Percentiles rank a stretch among this genome's conserved stretches.
phyloP scores from a whole-genome alignment of 352 stramenopile species.

The Globisporangium heterothallicum region DNA sequence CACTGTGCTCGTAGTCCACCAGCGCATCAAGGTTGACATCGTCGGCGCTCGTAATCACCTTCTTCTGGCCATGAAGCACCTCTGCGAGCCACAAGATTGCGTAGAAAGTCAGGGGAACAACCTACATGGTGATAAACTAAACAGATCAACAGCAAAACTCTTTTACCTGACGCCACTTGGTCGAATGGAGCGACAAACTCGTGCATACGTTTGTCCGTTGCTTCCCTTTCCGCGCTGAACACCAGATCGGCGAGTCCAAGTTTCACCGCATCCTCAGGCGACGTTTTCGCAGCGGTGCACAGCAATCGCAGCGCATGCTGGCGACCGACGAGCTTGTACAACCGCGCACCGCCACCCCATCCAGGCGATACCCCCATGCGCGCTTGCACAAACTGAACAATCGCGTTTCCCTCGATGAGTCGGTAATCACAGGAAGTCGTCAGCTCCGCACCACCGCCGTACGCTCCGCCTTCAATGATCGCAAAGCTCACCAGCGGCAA shows the following conservation, averaged over 20 bases:
- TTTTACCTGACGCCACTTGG: constrained; percentile 40
- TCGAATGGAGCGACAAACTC: constrained; percentile 59
- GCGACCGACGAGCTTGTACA: constrained; percentile 74
- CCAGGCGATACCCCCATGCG: constrained; percentile 79
- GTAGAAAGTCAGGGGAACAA: too few relatives aligned
- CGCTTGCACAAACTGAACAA: constrained; percentile 83
- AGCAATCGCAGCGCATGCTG: constrained; percentile 70
- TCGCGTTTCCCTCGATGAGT: constrained; percentile 44
- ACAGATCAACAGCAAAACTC: neutral
- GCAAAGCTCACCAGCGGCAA: constrained; percentile 80
- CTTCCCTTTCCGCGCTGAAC: constrained; percentile 30
- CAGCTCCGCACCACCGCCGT: constrained; percentile 82
- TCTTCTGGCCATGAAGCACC: constrained; percentile 65
- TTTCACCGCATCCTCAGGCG: constrained; percentile 31
- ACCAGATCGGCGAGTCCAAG: constrained; percentile 70
- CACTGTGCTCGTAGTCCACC: constrained; percentile 50
- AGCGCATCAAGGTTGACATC: constrained; percentile 61
- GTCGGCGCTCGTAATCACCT: constrained; percentile 63
- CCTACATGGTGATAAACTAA: neutral
- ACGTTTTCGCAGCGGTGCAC: constrained; percentile 59
- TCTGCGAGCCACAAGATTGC: too few relatives aligned
- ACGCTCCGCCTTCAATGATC: constrained; percentile 71
- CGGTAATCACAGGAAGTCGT: constrained; percentile 81
- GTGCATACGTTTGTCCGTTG: constrained; percentile 21
- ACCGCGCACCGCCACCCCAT: constrained; percentile 73